A percentile compares a stretch with the other conserved stretches of the same genome.
Conservation (phyloP, 495 filamentous ascomycete species). For the Cudoniella acicularis region DNA sequence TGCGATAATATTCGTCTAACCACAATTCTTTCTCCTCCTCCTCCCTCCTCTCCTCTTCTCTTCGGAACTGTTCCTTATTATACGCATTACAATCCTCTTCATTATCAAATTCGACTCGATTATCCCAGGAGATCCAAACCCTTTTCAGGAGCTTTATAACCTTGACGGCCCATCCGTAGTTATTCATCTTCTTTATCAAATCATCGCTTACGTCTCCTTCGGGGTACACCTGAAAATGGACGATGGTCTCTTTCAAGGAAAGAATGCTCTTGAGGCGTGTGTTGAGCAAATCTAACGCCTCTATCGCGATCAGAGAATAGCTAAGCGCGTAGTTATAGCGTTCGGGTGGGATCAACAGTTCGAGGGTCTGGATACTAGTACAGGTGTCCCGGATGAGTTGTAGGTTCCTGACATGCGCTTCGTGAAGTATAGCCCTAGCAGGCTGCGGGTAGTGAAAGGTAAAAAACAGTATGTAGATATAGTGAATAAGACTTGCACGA, state of each 20-base stretch:
- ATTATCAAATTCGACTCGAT: constrained; percentile 24
- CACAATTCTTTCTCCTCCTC: constrained; percentile 18
- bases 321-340: neutral
- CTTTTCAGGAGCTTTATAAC: constrained; percentile 21
- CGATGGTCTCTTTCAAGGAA: constrained; percentile 23
- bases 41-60: constrained; percentile 17
- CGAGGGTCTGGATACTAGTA: constrained; percentile 20
- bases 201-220: constrained; percentile 16
- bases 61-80: constrained; percentile 11
- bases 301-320: constrained; percentile 8
- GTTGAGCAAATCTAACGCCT: constrained; percentile 18
- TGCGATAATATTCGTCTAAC: constrained; percentile 24
- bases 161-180: constrained; percentile 20
- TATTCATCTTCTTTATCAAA: constrained; percentile 18
- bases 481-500: constrained; percentile 19
- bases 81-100: constrained; percentile 22
- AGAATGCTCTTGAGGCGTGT: constrained; percentile 20
- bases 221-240: constrained; percentile 16
- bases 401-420: constrained; percentile 17
- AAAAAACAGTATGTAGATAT: constrained; percentile 20
- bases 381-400: constrained; percentile 24
- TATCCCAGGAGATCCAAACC: constrained; percentile 18
- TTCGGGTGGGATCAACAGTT: constrained; percentile 13
- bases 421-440: constrained; percentile 6
- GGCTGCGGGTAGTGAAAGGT: constrained; percentile 7